Evolutionary conservation across 1,284 basidiomycete genomes (phyloP), one percentile per base, ranked within the genome.

Genomic region (Marasmius tenuissimus): DNA sequence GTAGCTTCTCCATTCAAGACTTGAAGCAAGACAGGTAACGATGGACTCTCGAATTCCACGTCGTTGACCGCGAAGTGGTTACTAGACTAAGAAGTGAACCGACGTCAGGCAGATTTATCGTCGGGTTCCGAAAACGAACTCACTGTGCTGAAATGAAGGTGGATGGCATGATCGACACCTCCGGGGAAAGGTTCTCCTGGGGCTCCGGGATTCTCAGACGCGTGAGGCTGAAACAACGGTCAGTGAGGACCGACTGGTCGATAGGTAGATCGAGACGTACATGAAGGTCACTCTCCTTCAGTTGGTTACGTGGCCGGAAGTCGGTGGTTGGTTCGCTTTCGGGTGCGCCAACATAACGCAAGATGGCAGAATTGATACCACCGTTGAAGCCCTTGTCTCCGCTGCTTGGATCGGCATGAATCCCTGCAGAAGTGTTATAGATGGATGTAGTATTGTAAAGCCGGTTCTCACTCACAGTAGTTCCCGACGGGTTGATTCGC

Each of bases 401-500:
- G 12, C 53, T 58, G 50, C 56, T 66, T 27, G 69, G 70, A 38
- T 56, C 63, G 34, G 66, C 68, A 12, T 65, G 76, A 62, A 76
- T 75, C 78, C 77, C 63, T 62, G 48, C 22, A 40, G 4, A 14
- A 54, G 3, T 33, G 16, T 11, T 20, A 47, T 49, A 47, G n/a
- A 50, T 20, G 11, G 51, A 0, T 33, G 5, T 14, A 57, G n/a
- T 10, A 27, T 14, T 6, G 12, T 39, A n/a, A 16, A 27, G 11
- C 18, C 34, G 3, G 33, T 7, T 4, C 9, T 27, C 39, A 48
- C 51, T 27, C 39, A 62, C 64, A 77, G 35, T 77, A 73, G 58
- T 75, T 74, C 57, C 68, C 72, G 48, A 76, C 67, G 0, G 69
- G 60, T 59, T 79, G 76, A 47, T 77, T 70, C 1, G 76, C 77